Base-by-base conservation (phyloP, 495 filamentous ascomycete genomes). In the Xylaria bambusicola region DNA sequence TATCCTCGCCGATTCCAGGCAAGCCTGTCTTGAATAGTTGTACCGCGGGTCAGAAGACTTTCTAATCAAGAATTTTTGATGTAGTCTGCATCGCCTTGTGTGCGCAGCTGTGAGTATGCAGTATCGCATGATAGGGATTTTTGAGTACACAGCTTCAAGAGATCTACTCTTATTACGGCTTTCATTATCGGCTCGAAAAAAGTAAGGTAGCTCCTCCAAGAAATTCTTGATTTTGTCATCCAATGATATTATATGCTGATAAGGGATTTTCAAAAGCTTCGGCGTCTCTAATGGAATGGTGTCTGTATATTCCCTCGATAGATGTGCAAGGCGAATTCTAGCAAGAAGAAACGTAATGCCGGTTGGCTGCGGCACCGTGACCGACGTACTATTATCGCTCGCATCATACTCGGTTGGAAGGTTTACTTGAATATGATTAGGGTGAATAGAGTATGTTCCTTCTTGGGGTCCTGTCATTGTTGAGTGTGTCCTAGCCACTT, bases 381-480 rank as follows among this genome's bases (percentile, higher is more conserved):
- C 1, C 27, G 7, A 8, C 4, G 5, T 29, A 20, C n/a, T n/a
- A 17, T 4, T 42, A 51, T 63, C 64, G 17, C 66, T 67, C 20
- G 71, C 67, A 41, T 58, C 58, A 44, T 69, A 60, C 41, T 72
- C 65, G 49, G 58, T 64, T 2, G 77, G 79, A 52, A 67, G 59
- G 1, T 71, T 66, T 18, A 80, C 73, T 15, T 73, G 66, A 64
- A 83, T 75, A 29, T 82, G 78, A 12, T 66, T 60, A 2, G 74
- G 75, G 31, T 76, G 67, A 13, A 82, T 73, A 3, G 71, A 63
- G 58, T 82, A 83, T 6, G 71, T 80, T 54, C 74, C 73, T 45
- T 82, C 79, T 45, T 82, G 78, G 1, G 80, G 80, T n/a, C 80
- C 80, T 23, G 53, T 57, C n/a, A 61, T 40, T 13, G 61, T 27